These are phyloP conservation scores for Pestalotiopsis sp. DNA, from an alignment of 2,329 filamentous ascomycete genomes.

Conservation along the genomic window DNA sequence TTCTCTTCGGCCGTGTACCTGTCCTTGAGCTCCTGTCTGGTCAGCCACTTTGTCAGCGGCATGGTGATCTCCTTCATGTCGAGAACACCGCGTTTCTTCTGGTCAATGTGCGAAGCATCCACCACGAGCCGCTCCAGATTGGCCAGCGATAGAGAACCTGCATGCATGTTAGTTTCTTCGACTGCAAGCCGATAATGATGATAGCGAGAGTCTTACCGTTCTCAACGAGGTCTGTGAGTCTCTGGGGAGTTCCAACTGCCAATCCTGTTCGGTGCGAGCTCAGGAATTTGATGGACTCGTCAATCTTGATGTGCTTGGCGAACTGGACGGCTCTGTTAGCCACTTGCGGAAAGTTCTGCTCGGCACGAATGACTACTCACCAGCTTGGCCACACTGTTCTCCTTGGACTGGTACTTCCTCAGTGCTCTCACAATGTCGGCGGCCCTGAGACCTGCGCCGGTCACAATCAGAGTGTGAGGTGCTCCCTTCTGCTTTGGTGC, in stretches of 20 bases:
- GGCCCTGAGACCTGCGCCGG: constrained; percentile 79
- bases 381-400: constrained; percentile 79
- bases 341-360: background rate
- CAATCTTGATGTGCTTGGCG: constrained; percentile 95
- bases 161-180: constrained; percentile 15
- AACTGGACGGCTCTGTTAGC: constrained; percentile 49
- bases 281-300: constrained; percentile 79
- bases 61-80: constrained; percentile 94
- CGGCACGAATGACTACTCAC: constrained; percentile 33
- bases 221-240: constrained; percentile 79
- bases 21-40: constrained; percentile 68
- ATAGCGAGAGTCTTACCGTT: constrained; percentile 56
- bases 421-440: constrained; percentile 78
- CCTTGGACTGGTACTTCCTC: constrained; percentile 77
- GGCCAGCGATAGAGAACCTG: constrained; percentile 68
- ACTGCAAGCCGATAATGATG: background rate
- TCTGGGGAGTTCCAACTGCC: constrained; percentile 84
- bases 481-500: constrained; percentile 69
- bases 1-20: constrained; percentile 63
- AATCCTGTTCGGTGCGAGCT: constrained; percentile 73
- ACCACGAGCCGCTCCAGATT: constrained; percentile 79
- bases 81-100: constrained; percentile 89
- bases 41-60: constrained; percentile 74
- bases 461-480: constrained; percentile 87
- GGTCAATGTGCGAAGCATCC: constrained; percentile 89